Percentiles rank a stretch among this genome's conserved stretches.
phyloP scores from a whole-genome alignment of 1,284 basidiomycete species.

The Puccinia coronata region DNA sequence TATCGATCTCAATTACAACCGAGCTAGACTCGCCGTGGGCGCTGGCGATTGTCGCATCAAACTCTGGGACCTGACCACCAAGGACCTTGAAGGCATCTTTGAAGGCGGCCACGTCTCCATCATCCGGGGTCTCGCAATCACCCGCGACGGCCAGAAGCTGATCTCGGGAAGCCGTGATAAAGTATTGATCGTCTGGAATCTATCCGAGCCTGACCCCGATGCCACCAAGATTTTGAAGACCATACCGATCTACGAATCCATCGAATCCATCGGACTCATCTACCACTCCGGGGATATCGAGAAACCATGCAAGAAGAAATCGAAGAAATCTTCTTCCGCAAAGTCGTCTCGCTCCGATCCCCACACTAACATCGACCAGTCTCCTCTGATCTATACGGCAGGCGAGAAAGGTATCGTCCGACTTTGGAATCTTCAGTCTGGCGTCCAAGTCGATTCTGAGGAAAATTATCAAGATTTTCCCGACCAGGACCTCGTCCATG shows the following conservation, averaged over 20 bases:
- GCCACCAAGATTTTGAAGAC: constrained; percentile 72
- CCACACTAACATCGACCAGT: constrained; percentile 56
- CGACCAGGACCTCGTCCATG: constrained; percentile 2
- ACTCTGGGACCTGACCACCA: constrained; percentile 78
- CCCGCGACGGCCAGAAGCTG: constrained; percentile 79
- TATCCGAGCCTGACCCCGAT: constrained; percentile 59
- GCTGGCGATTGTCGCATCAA: constrained; percentile 74
- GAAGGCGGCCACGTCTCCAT: constrained; percentile 84
- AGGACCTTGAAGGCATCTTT: constrained; percentile 65
- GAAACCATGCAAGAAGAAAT: constrained; percentile 49
- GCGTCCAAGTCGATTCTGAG: constrained; percentile 61
- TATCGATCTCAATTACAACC: constrained; percentile 51
- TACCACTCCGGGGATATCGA: background rate
- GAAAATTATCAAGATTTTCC: constrained; percentile 31
- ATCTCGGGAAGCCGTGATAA: constrained; percentile 86
- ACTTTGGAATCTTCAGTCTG: constrained; percentile 77
- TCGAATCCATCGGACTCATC: constrained; percentile 79
- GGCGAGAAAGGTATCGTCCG: constrained; percentile 81
- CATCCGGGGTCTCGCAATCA: constrained; percentile 80
- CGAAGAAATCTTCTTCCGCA: constrained; percentile 63
- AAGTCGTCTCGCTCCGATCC: constrained; percentile 60
- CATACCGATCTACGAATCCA: constrained; percentile 78
- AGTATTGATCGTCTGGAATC: constrained; percentile 85
- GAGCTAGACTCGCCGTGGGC: constrained; percentile 51
- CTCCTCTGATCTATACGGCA: constrained; percentile 75